Base-by-base conservation (phyloP, 352 stramenopile genomes). In the Plasmopara viticola region DNA sequence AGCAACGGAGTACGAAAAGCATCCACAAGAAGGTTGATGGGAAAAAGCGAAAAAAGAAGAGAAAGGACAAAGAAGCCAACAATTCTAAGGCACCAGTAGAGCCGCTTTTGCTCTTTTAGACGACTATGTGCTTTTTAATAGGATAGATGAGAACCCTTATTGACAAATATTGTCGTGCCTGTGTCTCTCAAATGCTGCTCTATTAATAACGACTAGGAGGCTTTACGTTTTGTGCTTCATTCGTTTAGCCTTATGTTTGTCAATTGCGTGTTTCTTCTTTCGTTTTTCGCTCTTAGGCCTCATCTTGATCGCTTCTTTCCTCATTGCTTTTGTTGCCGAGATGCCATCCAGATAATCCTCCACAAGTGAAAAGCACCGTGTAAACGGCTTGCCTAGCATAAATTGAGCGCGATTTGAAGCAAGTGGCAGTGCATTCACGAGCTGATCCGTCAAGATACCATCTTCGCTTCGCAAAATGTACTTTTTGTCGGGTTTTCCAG, bases 81-180 rank as follows among this genome's bases (percentile, higher is more conserved):
- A 78, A 68, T 39, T 61, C 67, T 37, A 67, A 82, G 31, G 56
- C 52, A 30, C 55, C 52, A 7, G 30, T 57, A 51, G 77, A 89
- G 62, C 73, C 74, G 41, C 66, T 92, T 54, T 55, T 92, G 58
- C 70, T 92, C 35, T 87, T 92, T 79, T 92, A 90, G 70, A 81
- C 53, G 45, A 59, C 40, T 51, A 17, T 25, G 20, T 25, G 20
- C 12, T 15, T 41, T 41, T 41, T 8, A 2, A 35, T 35, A 12
- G 10, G 6, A 35, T 35, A 12, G 10, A 35, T 5, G 31, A 12
- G 10, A 35, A 12, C 10, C 6, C 10, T 12, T 8, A 35, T 12
- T 35, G 31, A 35, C 31, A 35, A 35, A 12, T 12, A 35, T 35
- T 35, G 31, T 35, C 10, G 10, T 8, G 31, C 31, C 6, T 35